phyloP scores from a whole-genome alignment of 371 early-diverging fungal genomes.

The Umbelopsis sp. region DNA sequence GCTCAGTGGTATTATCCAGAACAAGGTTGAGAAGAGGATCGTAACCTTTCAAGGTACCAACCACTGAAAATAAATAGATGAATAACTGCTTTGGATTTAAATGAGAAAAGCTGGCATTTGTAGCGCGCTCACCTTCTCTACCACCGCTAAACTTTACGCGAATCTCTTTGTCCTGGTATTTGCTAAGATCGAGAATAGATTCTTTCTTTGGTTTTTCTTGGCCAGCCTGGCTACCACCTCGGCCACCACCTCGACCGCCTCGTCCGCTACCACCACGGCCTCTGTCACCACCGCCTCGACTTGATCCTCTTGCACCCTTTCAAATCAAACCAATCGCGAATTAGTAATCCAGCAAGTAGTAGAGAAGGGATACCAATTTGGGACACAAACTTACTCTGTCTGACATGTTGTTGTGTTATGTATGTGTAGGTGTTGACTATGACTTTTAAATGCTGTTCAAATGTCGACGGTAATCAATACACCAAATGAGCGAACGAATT shows the following conservation, averaged over 20 bases:
- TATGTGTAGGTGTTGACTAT: neutral
- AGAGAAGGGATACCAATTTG: neutral
- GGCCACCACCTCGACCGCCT: slow-evolving; percentile 59
- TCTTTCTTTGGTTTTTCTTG: slow-evolving; percentile 79
- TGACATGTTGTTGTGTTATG: slow-evolving; percentile 2
- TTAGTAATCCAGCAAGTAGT: neutral
- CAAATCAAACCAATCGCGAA: neutral
- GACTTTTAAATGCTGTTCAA: neutral
- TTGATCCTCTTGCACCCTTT: slow-evolving; percentile 13
- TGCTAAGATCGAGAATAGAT: slow-evolving; percentile 88
- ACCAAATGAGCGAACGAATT: neutral
- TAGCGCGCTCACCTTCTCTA: slow-evolving; percentile 77
- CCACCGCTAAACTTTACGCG: slow-evolving; percentile 93
- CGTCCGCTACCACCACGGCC: slow-evolving; percentile 52
- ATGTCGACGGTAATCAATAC: neutral
- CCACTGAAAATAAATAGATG: slow-evolving; percentile 56
- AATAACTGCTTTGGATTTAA: neutral
- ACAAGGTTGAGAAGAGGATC: slow-evolving; percentile 94
- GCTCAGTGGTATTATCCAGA: slow-evolving; percentile 89
- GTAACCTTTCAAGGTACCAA: slow-evolving; percentile 89
- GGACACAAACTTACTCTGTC: neutral
- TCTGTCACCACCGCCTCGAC: slow-evolving; percentile 47
- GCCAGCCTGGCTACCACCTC: slow-evolving; percentile 50
- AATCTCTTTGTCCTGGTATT: slow-evolving; percentile 91
- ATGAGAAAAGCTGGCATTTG: neutral